Base-by-base conservation (phyloP, 495 filamentous ascomycete species). In the Aspergillus olivimuriae region DNA sequence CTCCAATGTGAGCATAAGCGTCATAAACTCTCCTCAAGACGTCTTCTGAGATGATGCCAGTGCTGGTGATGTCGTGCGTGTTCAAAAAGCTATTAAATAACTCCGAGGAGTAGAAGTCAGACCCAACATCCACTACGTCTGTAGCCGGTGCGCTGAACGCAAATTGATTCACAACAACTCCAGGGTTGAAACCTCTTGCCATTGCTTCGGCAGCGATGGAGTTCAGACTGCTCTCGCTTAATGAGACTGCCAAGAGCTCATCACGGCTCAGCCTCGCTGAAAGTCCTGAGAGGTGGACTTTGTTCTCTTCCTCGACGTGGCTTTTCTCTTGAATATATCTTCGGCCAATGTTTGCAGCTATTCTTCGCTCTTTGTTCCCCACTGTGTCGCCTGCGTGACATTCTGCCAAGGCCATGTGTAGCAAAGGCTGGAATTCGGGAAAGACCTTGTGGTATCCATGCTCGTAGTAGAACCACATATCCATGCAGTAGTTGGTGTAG, bases 61-160 rank as follows among this genome's bases (percentile, higher is more conserved):
- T 54, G 11, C 58, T 57, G n/a, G 53, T 58, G 34, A 64, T 47
- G 39, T 64, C 61, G 3, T 53, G 37, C 17, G 52, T 53, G 39
- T 61, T 62, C 3, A 64, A 41, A 34, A 64, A 50, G 34, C 54
- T 56, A 41, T 64, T 64, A 43, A 62, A 41, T 26, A 62, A 42
- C 46, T 64, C 61, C 4, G 60, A 58, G 42, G 62, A 60, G 23
- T 46, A 35, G 16, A 64, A 42, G 37, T 64, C 61, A 35, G 36
- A 58, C 14, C 61, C 61, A 6, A 64, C 54, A 30, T 64, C 61
- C 24, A 64, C 49, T 4, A 64, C 51, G 44, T 64, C 61, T 9
- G 56, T 60, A 7, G 44, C 53, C n/a, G 60, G 60, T 6, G 40
- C 55, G 41, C 50, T 53, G 45, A 62, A 58, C 19, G 51, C 51